Evolutionary conservation across 192 early-diverging fungal genomes (phyloP), one percentile per base, ranked within the genome.

Genomic region (Mortierella alpina): DNA sequence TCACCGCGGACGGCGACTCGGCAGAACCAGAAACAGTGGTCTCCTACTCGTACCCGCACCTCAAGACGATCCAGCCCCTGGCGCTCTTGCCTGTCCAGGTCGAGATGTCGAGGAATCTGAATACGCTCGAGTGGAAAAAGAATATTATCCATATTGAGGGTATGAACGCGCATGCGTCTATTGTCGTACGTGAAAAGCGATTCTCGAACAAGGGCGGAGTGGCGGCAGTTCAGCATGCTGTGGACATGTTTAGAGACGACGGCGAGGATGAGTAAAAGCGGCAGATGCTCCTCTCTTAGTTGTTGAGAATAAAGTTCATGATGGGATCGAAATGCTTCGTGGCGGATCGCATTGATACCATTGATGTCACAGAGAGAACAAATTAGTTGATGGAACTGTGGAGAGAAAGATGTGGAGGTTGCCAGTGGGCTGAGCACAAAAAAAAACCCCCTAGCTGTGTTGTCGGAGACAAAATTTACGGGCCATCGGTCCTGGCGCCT

Each of bases 91-190:
- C 73, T 11, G 56, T 60, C 0, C 84, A 86, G 53, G 23, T 67
- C 3, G 54, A 81, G 61, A 72, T 80, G 12, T 72, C 81, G 10
- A n/a, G 68, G 22, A 76, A 87, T 47, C 17, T 90, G 48, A 85
- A 80, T 54, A 69, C 44, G 2, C 44, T 90, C 7, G 54, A 70
- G 14, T 90, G 87, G 87, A 69, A 86, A 7, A 85, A 86, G 51
- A 55, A 77, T 45, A 67, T 78, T 64, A 73, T 90, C 9, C 82
- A 73, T 63, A 84, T 88, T 14, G 73, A 85, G 18, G 70, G 69
- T 6, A 58, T 84, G 47, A 88, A 88, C 57, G 79, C 89, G 14
- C 89, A 90, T 62, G 89, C 82, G 6, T 68, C 79, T 6, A 88
- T 90, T 49, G 75, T 90, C 46, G 80, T 86, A 10, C 75, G 89